These are phyloP conservation scores for Fusarium foetens DNA, from an alignment of 2,329 filamentous ascomycete genomes.

Conservation along the genomic window DNA sequence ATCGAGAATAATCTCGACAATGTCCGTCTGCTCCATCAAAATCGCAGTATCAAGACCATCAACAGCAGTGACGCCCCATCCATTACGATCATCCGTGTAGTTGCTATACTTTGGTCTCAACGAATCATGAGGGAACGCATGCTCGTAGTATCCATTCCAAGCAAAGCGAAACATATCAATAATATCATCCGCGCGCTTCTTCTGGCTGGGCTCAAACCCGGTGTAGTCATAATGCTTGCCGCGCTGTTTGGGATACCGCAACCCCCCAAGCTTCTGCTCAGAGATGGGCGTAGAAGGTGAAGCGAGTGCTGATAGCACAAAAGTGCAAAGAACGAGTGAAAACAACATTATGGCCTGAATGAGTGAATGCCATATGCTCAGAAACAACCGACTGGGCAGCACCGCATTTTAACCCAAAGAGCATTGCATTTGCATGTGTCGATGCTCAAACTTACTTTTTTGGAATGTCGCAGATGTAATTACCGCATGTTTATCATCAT, in stretches of 20 bases:
- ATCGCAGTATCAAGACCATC: conserved; percentile 24
- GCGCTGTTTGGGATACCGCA: neutral
- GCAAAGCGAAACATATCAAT: conserved; percentile 21
- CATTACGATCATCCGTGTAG: conserved; percentile 17
- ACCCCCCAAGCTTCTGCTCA: neutral
- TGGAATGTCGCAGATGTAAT: neutral
- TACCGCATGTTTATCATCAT: neutral
- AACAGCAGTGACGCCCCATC: conserved; percentile 22
- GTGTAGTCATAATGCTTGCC: conserved; percentile 19
- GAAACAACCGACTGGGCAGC: neutral
- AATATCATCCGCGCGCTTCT: conserved; percentile 10
- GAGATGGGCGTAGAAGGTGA: neutral
- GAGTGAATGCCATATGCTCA: neutral
- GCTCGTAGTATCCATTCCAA: conserved; percentile 12
- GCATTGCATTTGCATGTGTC: neutral
- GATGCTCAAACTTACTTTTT: neutral
- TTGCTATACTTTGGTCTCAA: conserved; percentile 8
- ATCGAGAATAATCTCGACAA: conserved; percentile 9
- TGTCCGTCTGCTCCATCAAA: conserved; percentile 21
- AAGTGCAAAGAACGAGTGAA: neutral
- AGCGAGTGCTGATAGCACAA: neutral
- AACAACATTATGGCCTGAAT: neutral
- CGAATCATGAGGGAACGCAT: conserved; percentile 10
- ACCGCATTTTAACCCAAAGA: neutral
- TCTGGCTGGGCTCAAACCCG: conserved; percentile 12